These are phyloP conservation scores for Beauveria rudraprayagi DNA, from an alignment of 2,329 filamentous ascomycete genomes.

Conservation along the genomic window DNA sequence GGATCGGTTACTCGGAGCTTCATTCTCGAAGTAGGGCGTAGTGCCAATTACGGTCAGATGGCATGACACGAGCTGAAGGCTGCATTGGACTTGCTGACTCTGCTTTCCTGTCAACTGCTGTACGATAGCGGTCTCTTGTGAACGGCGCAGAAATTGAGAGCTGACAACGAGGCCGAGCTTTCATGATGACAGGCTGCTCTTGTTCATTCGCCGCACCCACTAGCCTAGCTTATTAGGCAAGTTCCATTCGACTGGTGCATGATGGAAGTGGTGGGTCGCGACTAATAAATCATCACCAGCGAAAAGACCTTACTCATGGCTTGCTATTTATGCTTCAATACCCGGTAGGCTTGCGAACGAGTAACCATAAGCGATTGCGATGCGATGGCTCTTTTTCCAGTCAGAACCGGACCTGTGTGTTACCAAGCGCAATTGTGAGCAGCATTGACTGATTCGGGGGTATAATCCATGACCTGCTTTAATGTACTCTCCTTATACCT, in stretches of 20 bases:
- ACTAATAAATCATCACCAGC: not conserved
- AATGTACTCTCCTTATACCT: too few species aligned
- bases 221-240: not conserved
- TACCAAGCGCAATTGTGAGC: too few species aligned
- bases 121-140: too few species aligned
- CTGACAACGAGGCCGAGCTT: not conserved
- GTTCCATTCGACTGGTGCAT: not conserved
- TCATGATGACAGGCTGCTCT: not conserved
- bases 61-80: not conserved
- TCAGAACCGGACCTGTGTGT: too few species aligned
- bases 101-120: not conserved
- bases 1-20: not conserved
- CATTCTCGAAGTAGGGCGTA: not conserved
- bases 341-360: too few species aligned
- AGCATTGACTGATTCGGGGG: too few species aligned
- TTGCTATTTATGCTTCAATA: too few species aligned
- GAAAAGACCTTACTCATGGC: too few species aligned
- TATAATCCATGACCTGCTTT: too few species aligned
- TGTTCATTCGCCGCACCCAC: not conserved
- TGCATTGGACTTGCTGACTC: not conserved
- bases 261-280: not conserved
- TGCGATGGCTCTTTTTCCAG: too few species aligned
- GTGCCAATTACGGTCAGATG: not conserved
- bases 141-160: not conserved
- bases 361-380: too few species aligned